Percentiles rank a stretch among this genome's conserved stretches.
Conservation (phyloP, 371 early-diverging fungal species). For the Parasitella parasitica region DNA sequence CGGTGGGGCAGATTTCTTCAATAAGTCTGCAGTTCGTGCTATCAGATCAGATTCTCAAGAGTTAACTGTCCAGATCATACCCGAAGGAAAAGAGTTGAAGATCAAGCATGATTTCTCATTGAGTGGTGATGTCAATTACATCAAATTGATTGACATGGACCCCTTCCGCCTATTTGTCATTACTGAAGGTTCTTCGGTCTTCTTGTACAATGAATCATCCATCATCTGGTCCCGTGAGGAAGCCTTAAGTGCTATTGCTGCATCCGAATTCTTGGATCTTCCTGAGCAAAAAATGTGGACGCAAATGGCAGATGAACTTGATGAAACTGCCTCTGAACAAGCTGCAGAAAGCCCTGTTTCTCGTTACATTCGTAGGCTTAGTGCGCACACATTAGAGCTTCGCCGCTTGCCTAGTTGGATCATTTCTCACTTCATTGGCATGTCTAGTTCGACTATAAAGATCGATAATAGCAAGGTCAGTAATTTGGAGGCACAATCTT, state of each 20-base stretch:
- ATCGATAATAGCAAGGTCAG: conserved; percentile 9
- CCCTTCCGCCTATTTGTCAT: conserved; percentile 44
- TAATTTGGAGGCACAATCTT: conserved; percentile 30
- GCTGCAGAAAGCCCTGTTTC: conserved; percentile 43
- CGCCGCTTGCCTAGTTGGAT: conserved; percentile 36
- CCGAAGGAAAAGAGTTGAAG: conserved; percentile 10
- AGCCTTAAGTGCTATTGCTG: conserved; percentile 66
- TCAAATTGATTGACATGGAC: conserved; percentile 14
- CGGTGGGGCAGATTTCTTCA: conserved; percentile 22
- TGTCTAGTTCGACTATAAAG: conserved; percentile 18
- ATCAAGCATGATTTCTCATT: conserved; percentile 41
- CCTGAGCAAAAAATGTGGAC: conserved; percentile 77
- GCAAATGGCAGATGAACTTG: conserved; percentile 72
- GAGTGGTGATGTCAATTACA: conserved; percentile 38
- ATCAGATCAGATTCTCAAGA: conserved; percentile 3
- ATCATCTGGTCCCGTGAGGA: conserved; percentile 84
- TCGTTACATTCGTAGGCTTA: conserved; percentile 72
- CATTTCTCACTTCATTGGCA: conserved; percentile 23
- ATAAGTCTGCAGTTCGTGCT: conserved; percentile 8
- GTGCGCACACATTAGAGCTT: conserved; percentile 52
- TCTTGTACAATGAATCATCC: conserved; percentile 46
- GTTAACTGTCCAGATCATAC: conserved; percentile 9
- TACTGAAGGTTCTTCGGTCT: conserved; percentile 59
- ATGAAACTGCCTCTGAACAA: conserved; percentile 49
- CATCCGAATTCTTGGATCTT: conserved; percentile 80